These are phyloP conservation scores for Mycena filopes DNA, from an alignment of 768 basidiomycete species.

Conservation along the genomic window DNA sequence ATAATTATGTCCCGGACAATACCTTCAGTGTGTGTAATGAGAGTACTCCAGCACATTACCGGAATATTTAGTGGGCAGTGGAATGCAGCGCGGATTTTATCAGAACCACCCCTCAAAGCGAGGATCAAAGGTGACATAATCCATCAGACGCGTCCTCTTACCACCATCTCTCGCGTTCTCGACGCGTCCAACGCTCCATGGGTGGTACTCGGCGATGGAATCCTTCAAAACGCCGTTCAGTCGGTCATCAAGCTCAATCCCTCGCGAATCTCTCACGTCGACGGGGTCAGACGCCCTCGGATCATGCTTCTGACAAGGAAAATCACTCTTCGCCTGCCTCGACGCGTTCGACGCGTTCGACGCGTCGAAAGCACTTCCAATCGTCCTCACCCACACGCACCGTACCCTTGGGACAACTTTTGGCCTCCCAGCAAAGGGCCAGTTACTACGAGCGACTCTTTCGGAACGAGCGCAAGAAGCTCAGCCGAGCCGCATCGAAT, in stretches of 20 bases:
- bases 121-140: not conserved
- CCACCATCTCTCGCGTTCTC: not conserved
- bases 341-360: slow-evolving; percentile 9
- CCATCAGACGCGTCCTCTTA: not conserved
- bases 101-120: not conserved
- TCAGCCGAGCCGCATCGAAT: not conserved
- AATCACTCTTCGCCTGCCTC: slow-evolving; percentile 2
- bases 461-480: slow-evolving; percentile 9
- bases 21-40: not conserved
- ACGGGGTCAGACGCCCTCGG: not conserved
- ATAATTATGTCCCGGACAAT: slow-evolving; percentile 9
- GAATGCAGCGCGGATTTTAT: not conserved
- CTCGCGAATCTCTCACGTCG: not conserved
- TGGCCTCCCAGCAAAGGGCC: not conserved
- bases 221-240: not conserved
- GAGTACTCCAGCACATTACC: too few species aligned
- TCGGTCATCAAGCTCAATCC: not conserved
- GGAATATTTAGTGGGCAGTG: not conserved
- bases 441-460: slow-evolving; percentile 5
- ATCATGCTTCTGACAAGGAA: slow-evolving; percentile 11
- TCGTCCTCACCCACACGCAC: not conserved
- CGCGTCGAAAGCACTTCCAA: not conserved
- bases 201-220: not conserved
- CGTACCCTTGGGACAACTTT: not conserved
- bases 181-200: slow-evolving; percentile 8